phyloP scores from a whole-genome alignment of 768 basidiomycete species.

The Suillus sp. region DNA sequence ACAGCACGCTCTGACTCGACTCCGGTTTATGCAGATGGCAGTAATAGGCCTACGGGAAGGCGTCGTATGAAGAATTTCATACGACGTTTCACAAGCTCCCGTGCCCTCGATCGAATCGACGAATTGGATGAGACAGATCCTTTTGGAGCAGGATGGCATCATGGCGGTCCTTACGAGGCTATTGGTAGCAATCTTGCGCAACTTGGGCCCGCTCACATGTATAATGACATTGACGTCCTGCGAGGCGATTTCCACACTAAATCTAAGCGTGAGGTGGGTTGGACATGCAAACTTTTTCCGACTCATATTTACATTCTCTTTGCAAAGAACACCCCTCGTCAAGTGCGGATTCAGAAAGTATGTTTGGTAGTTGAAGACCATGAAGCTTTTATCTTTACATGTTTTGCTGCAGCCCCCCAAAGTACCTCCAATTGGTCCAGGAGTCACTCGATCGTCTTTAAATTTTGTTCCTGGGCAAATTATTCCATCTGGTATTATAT shows the following conservation, averaged over 20 bases:
- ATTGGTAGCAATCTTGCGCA: constrained; percentile 33
- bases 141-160: constrained; percentile 62
- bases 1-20: neutral
- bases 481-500: constrained; percentile 32
- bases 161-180: constrained; percentile 76
- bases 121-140: constrained; percentile 79
- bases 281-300: constrained; percentile 5
- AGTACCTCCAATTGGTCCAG: constrained; percentile 1
- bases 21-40: constrained; percentile 11
- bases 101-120: constrained; percentile 67
- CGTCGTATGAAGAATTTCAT: constrained; percentile 30
- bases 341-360: constrained; percentile 23
- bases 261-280: constrained; percentile 26
- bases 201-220: constrained; percentile 15
- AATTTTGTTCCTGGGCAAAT: constrained; percentile 60
- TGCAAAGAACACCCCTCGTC: constrained; percentile 20
- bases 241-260: constrained; percentile 9
- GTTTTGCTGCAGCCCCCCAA: constrained; percentile 16
- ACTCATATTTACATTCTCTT: constrained; percentile 14
- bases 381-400: constrained; percentile 15
- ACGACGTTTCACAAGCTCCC: constrained; percentile 28
- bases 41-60: constrained; percentile 18
- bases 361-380: constrained; percentile 11
- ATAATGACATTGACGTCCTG: constrained; percentile 10
- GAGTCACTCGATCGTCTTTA: constrained; percentile 42